Evolutionary conservation across 2,329 filamentous ascomycete genomes (phyloP).

Genomic region (Talaromyces albobiverticillius): DNA sequence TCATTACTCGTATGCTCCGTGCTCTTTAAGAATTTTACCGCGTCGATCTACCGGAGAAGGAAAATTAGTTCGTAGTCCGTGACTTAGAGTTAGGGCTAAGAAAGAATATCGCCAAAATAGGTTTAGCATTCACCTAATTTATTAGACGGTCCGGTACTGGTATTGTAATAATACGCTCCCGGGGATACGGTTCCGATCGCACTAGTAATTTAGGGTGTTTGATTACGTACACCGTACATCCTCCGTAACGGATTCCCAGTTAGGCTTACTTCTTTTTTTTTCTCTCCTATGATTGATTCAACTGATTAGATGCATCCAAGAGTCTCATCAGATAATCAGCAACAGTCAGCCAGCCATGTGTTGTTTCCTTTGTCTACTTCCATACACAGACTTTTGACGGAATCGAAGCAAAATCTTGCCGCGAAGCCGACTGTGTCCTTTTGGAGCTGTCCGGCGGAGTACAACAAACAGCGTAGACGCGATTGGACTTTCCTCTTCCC

Average conservation of each 20-base stretch:
- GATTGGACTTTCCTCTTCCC: background rate
- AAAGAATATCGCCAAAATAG: too few relatives aligned
- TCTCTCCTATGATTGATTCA: background rate
- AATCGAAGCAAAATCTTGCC: background rate
- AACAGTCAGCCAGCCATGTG: background rate
- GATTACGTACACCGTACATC: background rate
- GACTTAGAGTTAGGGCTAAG: background rate
- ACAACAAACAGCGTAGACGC: too few relatives aligned
- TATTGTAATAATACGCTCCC: slow-evolving; percentile 1
- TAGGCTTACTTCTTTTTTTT: background rate
- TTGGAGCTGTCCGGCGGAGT: background rate
- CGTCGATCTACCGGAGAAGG: slow-evolving; percentile 5
- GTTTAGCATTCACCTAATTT: too few relatives aligned
- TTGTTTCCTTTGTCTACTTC: background rate
- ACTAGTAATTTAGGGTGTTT: background rate
- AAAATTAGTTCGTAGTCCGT: background rate
- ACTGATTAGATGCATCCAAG: background rate
- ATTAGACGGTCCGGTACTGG: background rate
- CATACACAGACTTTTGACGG: background rate
- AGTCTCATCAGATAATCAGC: background rate
- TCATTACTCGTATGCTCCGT: background rate
- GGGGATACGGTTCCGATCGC: slow-evolving; percentile 15
- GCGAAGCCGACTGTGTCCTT: background rate
- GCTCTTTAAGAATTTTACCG: background rate
- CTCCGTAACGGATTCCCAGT: background rate